A percentile compares a stretch with the other conserved stretches of the same genome.
Evolutionary conservation across 2,329 filamentous ascomycete species (phyloP).

Genomic region (Alternaria angustiovoidea): DNA sequence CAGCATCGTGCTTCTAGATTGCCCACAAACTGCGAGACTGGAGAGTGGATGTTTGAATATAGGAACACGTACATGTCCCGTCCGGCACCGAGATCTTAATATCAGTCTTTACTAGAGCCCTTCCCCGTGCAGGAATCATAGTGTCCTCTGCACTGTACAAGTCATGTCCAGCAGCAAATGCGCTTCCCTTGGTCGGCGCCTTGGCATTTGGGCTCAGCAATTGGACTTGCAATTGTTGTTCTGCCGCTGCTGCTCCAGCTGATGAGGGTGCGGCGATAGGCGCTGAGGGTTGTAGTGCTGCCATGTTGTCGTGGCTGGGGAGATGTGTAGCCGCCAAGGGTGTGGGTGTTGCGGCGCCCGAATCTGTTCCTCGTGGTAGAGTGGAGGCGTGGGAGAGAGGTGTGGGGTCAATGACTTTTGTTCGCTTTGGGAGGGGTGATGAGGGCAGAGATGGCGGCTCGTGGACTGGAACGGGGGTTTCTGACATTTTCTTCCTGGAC

Average conservation of each 20-base stretch:
- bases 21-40: neutral
- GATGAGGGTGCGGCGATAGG: constrained; percentile 33
- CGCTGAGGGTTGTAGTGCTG: constrained; percentile 29
- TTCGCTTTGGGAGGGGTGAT: constrained; percentile 81
- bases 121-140: constrained; percentile 80
- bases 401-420: constrained; percentile 67
- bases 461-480: constrained; percentile 43
- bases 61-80: constrained; percentile 76
- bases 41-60: neutral
- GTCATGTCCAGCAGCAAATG: constrained; percentile 92
- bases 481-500: constrained; percentile 24
- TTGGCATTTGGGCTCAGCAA: constrained; percentile 82
- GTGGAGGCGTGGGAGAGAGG: constrained; percentile 40
- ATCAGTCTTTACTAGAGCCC: constrained; percentile 88
- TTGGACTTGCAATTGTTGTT: constrained; percentile 79
- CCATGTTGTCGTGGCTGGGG: constrained; percentile 27
- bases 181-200: constrained; percentile 86
- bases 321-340: constrained; percentile 33
- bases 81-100: constrained; percentile 89
- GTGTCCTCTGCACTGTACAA: constrained; percentile 80
- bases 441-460: constrained; percentile 66
- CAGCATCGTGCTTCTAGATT: neutral
- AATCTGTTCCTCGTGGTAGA: constrained; percentile 40
- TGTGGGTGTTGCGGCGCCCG: constrained; percentile 48
- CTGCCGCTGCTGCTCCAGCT: constrained; percentile 39